phyloP scores from a whole-genome alignment of 2,329 filamentous ascomycete genomes.

The Botrytis byssoidea region DNA sequence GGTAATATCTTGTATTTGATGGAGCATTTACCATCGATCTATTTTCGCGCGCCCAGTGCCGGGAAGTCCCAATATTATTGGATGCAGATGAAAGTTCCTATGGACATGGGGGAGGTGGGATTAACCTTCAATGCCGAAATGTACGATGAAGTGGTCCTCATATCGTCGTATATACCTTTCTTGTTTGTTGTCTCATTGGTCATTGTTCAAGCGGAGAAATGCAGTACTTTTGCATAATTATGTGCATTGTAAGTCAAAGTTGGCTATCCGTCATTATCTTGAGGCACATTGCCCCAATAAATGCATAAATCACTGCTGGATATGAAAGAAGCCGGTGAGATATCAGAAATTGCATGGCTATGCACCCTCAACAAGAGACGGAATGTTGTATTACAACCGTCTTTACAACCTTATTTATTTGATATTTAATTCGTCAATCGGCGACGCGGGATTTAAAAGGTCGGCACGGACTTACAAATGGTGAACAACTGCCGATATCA shows the following conservation, averaged over 20 bases:
- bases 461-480: not conserved
- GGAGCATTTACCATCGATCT: not conserved
- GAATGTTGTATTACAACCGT: not conserved
- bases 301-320: not conserved
- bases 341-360: not conserved
- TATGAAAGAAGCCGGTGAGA: too few relatives aligned
- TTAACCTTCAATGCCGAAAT: not conserved
- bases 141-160: not conserved
- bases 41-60: not conserved
- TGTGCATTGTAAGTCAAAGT: not conserved
- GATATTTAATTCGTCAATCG: not conserved
- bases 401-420: not conserved
- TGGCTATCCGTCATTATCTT: not conserved
- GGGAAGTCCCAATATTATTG: not conserved
- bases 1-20: not conserved
- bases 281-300: not conserved
- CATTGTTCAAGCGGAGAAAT: not conserved
- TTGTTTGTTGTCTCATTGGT: not conserved
- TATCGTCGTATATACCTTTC: not conserved
- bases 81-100: not conserved
- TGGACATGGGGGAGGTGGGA: too few relatives aligned
- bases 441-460: not conserved
- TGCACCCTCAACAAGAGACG: not conserved
- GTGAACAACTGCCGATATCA: not conserved
- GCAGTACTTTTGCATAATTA: not conserved